Percentiles rank a stretch among this genome's conserved stretches.
Conservation (phyloP, 129 eudicot genomes). For the Flaveria linearis region DNA sequence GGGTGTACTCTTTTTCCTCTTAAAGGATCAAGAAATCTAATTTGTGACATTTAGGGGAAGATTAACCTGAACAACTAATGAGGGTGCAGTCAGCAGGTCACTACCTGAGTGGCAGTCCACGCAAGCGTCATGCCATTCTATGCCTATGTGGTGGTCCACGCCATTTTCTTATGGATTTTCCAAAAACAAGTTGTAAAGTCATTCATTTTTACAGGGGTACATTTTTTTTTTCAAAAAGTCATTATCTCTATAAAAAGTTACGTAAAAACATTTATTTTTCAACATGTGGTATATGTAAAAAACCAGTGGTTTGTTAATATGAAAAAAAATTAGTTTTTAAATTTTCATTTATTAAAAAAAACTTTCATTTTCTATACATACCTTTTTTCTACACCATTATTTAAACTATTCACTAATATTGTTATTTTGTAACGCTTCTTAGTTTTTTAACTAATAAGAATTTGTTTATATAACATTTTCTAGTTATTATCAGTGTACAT, state of each 20-base stretch:
- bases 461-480: neutral
- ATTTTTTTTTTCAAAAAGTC: neutral
- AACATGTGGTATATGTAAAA: neutral
- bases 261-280: neutral
- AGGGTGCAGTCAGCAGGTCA: neutral
- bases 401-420: neutral
- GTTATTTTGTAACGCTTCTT: neutral
- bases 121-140: too few relatives aligned
- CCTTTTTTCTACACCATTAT: too few relatives aligned
- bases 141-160: too few relatives aligned
- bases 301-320: neutral
- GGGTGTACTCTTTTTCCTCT: neutral
- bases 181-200: neutral
- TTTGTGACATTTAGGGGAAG: neutral
- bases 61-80: neutral
- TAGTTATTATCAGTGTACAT: neutral
- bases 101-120: neutral
- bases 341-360: too few relatives aligned
- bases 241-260: too few relatives aligned
- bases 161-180: neutral
- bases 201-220: neutral
- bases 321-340: neutral
- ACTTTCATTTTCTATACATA: too few relatives aligned
- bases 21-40: neutral
- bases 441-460: neutral